These are phyloP conservation scores for Yamadazyma laniorum DNA, from an alignment of 805 yeast genomes.

Conservation along the genomic window DNA sequence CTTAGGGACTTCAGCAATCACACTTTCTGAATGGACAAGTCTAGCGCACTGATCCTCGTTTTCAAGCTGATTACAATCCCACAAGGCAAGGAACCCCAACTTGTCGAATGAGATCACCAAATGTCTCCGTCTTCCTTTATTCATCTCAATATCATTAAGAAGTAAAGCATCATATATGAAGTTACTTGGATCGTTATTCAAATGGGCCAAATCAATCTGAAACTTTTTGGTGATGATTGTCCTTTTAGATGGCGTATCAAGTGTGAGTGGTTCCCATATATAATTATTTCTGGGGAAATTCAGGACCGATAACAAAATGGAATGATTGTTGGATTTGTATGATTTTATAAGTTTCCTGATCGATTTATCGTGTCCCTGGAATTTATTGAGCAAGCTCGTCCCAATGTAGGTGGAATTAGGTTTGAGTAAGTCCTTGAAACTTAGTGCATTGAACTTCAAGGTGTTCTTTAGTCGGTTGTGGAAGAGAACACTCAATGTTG, in stretches of 20 bases:
- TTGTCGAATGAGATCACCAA: constrained; percentile 31
- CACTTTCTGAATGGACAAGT: constrained; percentile 16
- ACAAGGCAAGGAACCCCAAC: constrained; percentile 46
- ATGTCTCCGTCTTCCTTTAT: constrained; percentile 24
- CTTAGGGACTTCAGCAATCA: constrained; percentile 3
- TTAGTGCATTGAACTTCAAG: constrained; percentile 24
- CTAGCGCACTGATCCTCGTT: constrained; percentile 31
- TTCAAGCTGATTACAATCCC: constrained; percentile 50
- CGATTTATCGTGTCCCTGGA: constrained; percentile 86
- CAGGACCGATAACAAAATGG: constrained; percentile 36
- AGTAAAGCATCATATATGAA: constrained; percentile 31
- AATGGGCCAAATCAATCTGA: constrained; percentile 21
- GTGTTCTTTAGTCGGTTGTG: constrained; percentile 40
- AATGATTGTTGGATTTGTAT: constrained; percentile 24
- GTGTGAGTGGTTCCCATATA: constrained; percentile 40
- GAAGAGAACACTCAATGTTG: constrained; percentile 22
- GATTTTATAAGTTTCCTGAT: constrained; percentile 67
- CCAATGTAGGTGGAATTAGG: constrained; percentile 11
- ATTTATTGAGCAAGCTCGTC: constrained; percentile 40
- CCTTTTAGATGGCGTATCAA: constrained; percentile 15
- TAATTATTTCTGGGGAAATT: constrained; percentile 38
- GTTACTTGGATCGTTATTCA: constrained; percentile 5
- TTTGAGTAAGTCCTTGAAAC: constrained; percentile 10
- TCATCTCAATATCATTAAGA: constrained; percentile 30
- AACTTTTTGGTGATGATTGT: constrained; percentile 35